These are phyloP conservation scores for Suhomyces panamericanus DNA, from an alignment of 1,139 yeast species.

Conservation along the genomic window DNA sequence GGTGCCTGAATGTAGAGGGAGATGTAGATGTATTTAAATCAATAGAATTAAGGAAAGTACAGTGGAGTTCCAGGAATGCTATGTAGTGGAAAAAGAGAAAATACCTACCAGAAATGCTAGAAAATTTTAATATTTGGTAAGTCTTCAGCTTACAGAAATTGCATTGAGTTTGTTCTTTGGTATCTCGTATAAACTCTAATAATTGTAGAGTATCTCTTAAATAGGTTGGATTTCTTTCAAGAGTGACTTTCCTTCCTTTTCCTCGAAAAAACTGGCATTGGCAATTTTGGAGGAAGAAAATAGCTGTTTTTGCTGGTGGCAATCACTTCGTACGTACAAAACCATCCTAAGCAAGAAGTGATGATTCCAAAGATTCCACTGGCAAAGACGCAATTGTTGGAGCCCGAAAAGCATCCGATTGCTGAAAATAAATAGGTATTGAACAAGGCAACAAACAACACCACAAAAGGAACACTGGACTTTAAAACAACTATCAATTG, in stretches of 20 bases:
- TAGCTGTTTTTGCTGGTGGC: neutral
- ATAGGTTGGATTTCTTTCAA: no score
- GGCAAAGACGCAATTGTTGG: neutral
- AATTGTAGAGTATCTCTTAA: no score
- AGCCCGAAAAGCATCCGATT: neutral
- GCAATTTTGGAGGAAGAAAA: neutral
- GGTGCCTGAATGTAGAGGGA: no score
- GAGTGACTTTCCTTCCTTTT: neutral
- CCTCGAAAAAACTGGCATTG: neutral
- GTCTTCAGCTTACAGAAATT: no score
- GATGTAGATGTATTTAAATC: no score
- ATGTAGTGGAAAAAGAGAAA: no score
- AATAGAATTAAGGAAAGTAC: no score
- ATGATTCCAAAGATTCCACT: neutral
- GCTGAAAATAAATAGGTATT: neutral
- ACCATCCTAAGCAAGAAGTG: neutral
- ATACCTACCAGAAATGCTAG: no score
- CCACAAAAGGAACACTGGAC: slow-evolving; percentile 44
- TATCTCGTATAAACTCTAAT: no score
- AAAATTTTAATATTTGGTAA: no score
- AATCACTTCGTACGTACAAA: neutral
- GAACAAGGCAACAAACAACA: slow-evolving; percentile 14
- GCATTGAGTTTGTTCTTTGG: no score
- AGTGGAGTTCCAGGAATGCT: no score
- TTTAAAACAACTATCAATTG: slow-evolving; percentile 41